Evolutionary conservation across 805 yeast species (phyloP), one percentile per base, ranked within the genome.

Genomic region (Cyberlindnera misumaiensis): DNA sequence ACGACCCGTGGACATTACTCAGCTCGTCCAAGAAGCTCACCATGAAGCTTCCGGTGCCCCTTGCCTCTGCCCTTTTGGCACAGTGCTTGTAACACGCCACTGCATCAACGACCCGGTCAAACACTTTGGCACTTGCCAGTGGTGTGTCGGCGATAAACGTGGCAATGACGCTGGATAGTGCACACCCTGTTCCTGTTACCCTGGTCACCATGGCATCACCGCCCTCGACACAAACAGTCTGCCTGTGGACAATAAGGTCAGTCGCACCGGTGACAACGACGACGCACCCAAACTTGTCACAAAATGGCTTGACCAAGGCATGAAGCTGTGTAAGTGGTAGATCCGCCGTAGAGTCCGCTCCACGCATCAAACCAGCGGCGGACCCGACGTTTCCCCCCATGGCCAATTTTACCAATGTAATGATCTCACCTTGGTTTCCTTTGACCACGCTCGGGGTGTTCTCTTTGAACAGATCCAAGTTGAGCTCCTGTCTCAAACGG

Each of bases 401-500:
- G 0, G 79, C 77, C 2, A 90, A 16, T 4, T 16, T 30, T n/a
- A 30, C 84, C 36, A 75, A 59, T 3, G 80, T 62, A 26, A 66
- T 46, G 7, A 89, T 82, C 52, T 88, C 97, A n/a, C 93, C 86
- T 12, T 76, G 71, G 51, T 88, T 88, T 1, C 96, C 96, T 56
- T 89, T 86, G 46, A 88, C 78, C 20, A 82, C 87, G 10, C 39
- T 25, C 11, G 28, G 25, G 25, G 75, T 64, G 45, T 68, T 70
- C 50, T 68, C 72, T 28, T 77, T 66, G 22, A 88, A 56, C 8
- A 87, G 49, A 1, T 55, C 53, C 20, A 64, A 56, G 37, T 78
- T 72, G 13, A 76, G 64, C 4, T 59, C 51, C 28, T 63, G 62
- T 41, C 97, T 67, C 5, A 74, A 69, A 4, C 52, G 40, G 0